These are phyloP conservation scores for Lasiosphaeria miniovina DNA, from an alignment of 495 filamentous ascomycete species.

Conservation along the genomic window DNA sequence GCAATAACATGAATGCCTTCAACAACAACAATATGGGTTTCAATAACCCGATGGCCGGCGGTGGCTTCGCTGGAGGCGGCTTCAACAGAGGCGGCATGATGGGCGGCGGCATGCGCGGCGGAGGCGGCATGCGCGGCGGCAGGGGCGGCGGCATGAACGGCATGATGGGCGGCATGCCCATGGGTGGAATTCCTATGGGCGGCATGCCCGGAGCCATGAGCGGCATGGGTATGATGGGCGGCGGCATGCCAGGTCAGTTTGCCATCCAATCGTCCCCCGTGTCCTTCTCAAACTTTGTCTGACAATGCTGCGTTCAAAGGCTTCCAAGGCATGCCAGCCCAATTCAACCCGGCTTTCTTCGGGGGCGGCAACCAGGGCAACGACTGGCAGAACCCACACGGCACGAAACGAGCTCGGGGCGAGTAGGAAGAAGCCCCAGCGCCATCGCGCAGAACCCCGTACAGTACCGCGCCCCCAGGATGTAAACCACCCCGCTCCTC, in stretches of 20 bases:
- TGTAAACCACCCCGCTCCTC: background rate
- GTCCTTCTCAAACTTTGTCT: background rate
- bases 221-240: slow-evolving; percentile 65
- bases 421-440: slow-evolving; percentile 27
- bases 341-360: slow-evolving; percentile 83
- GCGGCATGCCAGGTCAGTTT: slow-evolving; percentile 56
- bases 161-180: slow-evolving; percentile 31
- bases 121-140: slow-evolving; percentile 67
- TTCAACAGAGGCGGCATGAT: slow-evolving; percentile 63
- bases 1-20: slow-evolving; percentile 36
- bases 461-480: background rate
- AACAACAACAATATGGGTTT: slow-evolving; percentile 41
- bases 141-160: slow-evolving; percentile 53
- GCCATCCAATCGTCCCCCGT: background rate
- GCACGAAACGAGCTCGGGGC: slow-evolving; percentile 68
- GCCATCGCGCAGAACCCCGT: background rate
- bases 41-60: slow-evolving; percentile 59
- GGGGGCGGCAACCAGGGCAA: slow-evolving; percentile 41
- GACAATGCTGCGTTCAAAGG: slow-evolving; percentile 36
- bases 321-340: slow-evolving; percentile 65
- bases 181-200: slow-evolving; percentile 40
- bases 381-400: slow-evolving; percentile 78
- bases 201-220: slow-evolving; percentile 52
- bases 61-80: slow-evolving; percentile 56
- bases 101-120: slow-evolving; percentile 66